Conservation (phyloP, 73 alveolate species). For the Stentor coeruleus region DNA sequence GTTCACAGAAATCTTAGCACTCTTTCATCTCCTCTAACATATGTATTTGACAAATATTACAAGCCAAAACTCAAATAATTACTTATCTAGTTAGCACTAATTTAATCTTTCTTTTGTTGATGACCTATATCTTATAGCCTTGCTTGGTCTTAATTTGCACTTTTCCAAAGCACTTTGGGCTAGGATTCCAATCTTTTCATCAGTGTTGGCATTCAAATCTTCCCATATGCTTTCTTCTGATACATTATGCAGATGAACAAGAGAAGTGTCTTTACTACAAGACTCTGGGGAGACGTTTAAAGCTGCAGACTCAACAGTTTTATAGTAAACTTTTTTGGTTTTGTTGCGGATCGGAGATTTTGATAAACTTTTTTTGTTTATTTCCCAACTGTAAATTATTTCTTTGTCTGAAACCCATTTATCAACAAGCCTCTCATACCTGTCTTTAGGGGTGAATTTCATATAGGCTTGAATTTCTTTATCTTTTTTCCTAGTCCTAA, state of each 20-base stretch:
- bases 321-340: background rate
- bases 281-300: background rate
- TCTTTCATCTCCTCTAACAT: background rate
- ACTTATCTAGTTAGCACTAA: background rate
- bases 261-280: background rate
- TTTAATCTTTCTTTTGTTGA: background rate
- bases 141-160: background rate
- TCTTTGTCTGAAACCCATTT: background rate
- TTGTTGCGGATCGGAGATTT: conserved; percentile 2
- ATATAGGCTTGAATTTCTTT: conserved; percentile 36
- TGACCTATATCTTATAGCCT: background rate
- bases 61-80: background rate
- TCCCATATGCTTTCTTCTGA: conserved; percentile 9
- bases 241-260: background rate
- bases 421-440: conserved; percentile 33
- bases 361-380: background rate
- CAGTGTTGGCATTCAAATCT: background rate
- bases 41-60: background rate
- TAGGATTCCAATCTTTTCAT: background rate
- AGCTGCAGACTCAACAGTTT: conserved; percentile 8
- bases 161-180: background rate
- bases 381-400: background rate
- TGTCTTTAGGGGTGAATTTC: conserved; percentile 37
- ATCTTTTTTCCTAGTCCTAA: conserved; percentile 26
- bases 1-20: background rate